These are phyloP conservation scores for Dioscorea cayenensis DNA, from an alignment of 116 monocot species.

Conservation along the genomic window DNA sequence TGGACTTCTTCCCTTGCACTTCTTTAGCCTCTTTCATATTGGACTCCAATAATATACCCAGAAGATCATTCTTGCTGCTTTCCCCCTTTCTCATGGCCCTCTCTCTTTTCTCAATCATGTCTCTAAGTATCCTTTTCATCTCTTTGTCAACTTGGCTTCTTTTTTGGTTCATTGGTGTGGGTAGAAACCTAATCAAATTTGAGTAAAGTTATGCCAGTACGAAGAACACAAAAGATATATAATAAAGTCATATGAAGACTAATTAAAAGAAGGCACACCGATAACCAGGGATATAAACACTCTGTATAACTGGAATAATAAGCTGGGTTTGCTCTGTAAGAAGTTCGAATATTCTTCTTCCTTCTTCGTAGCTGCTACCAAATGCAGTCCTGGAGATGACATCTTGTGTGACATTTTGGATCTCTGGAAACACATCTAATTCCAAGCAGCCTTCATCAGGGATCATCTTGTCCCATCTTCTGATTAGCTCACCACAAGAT, in stretches of 20 bases:
- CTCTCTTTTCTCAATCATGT: slow-evolving; percentile 31
- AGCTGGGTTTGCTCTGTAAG: slow-evolving; percentile 37
- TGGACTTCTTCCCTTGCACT: slow-evolving; percentile 6
- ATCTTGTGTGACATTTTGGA: slow-evolving; percentile 49
- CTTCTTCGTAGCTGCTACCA: slow-evolving; percentile 56
- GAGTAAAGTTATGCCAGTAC: too few species aligned
- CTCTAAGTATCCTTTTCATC: slow-evolving; percentile 11
- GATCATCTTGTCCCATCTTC: slow-evolving; percentile 42
- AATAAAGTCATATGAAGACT: too few species aligned
- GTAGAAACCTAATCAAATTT: slow-evolving; percentile 2
- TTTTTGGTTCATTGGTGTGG: slow-evolving; percentile 20
- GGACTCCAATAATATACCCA: slow-evolving; percentile 41
- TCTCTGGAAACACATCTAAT: slow-evolving; percentile 49
- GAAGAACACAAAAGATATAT: background rate
- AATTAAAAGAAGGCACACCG: slow-evolving; percentile 4
- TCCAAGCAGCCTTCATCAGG: slow-evolving; percentile 17
- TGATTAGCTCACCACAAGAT: slow-evolving; percentile 40
- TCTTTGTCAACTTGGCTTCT: slow-evolving; percentile 28
- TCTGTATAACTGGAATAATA: background rate
- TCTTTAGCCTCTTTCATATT: slow-evolving; percentile 11
- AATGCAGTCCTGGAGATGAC: slow-evolving; percentile 64
- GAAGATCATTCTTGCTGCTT: slow-evolving; percentile 18
- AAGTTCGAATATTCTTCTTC: slow-evolving; percentile 43
- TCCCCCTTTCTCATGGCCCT: slow-evolving; percentile 14
- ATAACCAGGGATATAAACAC: slow-evolving; percentile 28